Conservation (phyloP, 257 asterid genomes). For the Lantana camara region DNA sequence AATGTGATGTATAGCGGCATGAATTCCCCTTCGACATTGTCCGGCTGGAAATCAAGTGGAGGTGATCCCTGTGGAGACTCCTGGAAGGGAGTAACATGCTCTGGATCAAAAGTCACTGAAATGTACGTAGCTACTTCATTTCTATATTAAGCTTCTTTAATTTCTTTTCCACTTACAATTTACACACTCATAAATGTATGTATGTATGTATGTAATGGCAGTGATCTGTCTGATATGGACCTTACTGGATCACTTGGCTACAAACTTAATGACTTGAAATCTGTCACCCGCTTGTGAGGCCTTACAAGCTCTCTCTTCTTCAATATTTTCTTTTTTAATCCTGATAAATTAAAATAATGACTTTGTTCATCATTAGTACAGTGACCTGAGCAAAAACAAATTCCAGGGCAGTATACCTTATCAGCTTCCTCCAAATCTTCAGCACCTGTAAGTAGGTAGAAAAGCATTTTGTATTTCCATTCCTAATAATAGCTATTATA, state of each 20-base stretch:
- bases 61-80: constrained; percentile 61
- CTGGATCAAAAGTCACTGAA: constrained; percentile 47
- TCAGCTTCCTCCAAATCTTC: constrained; percentile 61
- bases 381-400: constrained; percentile 71
- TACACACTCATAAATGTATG: too few species aligned
- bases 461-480: constrained; percentile 3
- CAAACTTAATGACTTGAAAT: constrained; percentile 46
- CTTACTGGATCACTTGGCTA: constrained; percentile 56
- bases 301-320: constrained; percentile 25
- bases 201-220: constrained; percentile 31
- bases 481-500: too few species aligned
- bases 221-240: constrained; percentile 46
- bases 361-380: constrained; percentile 50
- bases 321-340: background rate
- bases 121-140: constrained; percentile 24
- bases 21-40: constrained; percentile 43
- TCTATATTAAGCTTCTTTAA: too few species aligned
- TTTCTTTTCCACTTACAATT: too few species aligned
- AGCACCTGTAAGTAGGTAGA: constrained; percentile 45
- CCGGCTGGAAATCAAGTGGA: constrained; percentile 43
- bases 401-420: constrained; percentile 57
- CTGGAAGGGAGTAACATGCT: constrained; percentile 52
- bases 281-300: constrained; percentile 58
- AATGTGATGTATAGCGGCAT: constrained; percentile 47
- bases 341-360: constrained; percentile 31